Base-by-base conservation (phyloP, 371 early-diverging fungal species). In the Syncephalastrum racemosum region DNA sequence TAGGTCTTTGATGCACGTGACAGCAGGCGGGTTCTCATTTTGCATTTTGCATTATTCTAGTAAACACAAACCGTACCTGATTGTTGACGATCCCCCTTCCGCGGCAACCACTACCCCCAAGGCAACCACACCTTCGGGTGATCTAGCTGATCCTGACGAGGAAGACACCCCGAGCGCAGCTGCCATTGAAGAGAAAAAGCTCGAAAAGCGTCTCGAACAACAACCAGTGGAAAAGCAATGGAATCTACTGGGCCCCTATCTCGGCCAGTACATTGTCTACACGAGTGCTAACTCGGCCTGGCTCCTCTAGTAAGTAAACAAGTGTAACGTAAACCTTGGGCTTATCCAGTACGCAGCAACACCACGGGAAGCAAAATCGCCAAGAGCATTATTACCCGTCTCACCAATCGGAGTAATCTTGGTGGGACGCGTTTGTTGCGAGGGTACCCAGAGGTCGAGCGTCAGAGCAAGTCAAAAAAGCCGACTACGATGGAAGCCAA, bases 261-360 rank as follows among this genome's bases (percentile, higher is more conserved):
- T 87, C 25, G 84, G 84, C 19, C 87, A 90, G 62, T 90, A 84
- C 58, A 87, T 88, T 31, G 69, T 89, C 1, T 93, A 88, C 64
- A 77, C 85, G 1, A 83, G 80, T 13, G 64, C 80, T 4, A 67
- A 67, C 14, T 74, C 79, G 23, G 94, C 91, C 2, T 87, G 83
- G 82, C 66, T 92, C 46, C 67, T 88, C 40, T 83, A 71, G 84
- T 86, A 78, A 43, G 63, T 54, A 7, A 41, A 57, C 2, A 50
- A 20, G 8, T n/a, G 24, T 8, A 15, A 50, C 16, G 24, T 10
- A 50, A 23, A 10, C 3, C 50, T 2, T 31, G 1, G 36, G 36
- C 36, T 31, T 40, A 39, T 16, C 4, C 25, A 31, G 22, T 36
- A 12, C 15, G 31, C 20, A 78, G 78, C 57, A 68, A 74, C 39